A percentile compares a stretch with the other conserved stretches of the same genome.
phyloP scores from a whole-genome alignment of 2,329 filamentous ascomycete genomes.

The Penicillium oxalicum region DNA sequence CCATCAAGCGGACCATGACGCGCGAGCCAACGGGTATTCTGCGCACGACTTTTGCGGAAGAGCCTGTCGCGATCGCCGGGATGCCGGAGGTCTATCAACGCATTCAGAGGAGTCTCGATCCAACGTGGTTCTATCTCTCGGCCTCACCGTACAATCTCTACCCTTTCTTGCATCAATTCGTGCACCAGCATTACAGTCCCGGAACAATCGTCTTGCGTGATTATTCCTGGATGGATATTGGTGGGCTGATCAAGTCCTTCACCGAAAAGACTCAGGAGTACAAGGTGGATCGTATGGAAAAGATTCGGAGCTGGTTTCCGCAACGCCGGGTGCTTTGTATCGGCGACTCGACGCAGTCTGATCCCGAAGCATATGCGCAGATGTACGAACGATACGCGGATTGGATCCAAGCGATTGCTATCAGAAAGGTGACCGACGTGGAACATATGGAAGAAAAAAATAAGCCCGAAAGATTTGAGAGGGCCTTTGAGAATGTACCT shows the following conservation, averaged over 20 bases:
- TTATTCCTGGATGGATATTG: conserved; percentile 76
- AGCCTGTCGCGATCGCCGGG: conserved; percentile 63
- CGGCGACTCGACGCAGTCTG: conserved; percentile 85
- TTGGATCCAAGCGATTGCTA: conserved; percentile 80
- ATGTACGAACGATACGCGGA: conserved; percentile 62
- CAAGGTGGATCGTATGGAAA: conserved; percentile 73
- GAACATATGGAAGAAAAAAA: conserved; percentile 70
- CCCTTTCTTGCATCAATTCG: conserved; percentile 72
- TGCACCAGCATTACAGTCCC: conserved; percentile 62
- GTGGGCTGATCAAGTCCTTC: conserved; percentile 70
- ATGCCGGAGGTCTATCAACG: conserved; percentile 80
- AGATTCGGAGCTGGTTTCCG: conserved; percentile 74
- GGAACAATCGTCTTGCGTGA: conserved; percentile 83
- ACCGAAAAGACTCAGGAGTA: conserved; percentile 78
- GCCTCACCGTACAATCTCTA: conserved; percentile 94
- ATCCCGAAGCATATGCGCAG: conserved; percentile 84
- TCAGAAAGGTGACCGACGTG: conserved; percentile 74
- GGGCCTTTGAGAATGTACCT: conserved; percentile 73
- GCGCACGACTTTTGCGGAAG: conserved; percentile 73
- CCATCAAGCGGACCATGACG: conserved; percentile 86
- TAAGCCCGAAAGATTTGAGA: conserved; percentile 68
- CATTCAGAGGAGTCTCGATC: conserved; percentile 53
- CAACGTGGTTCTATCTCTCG: conserved; percentile 87
- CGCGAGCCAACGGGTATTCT: conserved; percentile 74
- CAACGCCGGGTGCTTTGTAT: conserved; percentile 73